phyloP scores from a whole-genome alignment of 2,329 filamentous ascomycete species.

The Hypomyces rosellus region DNA sequence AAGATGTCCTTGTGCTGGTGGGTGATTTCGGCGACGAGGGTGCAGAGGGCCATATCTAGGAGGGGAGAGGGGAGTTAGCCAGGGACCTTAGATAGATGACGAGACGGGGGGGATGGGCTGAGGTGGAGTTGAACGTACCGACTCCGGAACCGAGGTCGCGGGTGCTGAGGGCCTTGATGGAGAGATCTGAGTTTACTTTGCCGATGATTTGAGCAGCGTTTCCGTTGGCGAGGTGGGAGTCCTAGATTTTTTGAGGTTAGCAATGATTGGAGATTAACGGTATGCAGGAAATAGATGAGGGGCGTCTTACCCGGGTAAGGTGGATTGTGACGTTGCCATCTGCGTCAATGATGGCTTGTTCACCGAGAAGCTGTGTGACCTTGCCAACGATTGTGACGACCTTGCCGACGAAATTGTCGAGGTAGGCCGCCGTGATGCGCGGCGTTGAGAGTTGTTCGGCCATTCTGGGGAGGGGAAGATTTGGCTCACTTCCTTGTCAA shows the following conservation, averaged over 20 bases:
- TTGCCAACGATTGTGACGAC: conserved; percentile 83
- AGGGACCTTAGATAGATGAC: background rate
- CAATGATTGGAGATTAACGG: background rate
- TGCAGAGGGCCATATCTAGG: conserved; percentile 67
- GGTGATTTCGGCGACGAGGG: conserved; percentile 77
- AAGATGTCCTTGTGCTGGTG: conserved; percentile 79
- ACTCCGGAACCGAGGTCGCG: conserved; percentile 63
- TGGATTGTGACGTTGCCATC: conserved; percentile 69
- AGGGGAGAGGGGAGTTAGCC: background rate
- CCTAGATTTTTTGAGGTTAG: conserved; percentile 37
- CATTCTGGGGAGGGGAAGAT: conserved; percentile 40
- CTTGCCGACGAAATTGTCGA: conserved; percentile 66
- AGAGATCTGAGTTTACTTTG: conserved; percentile 69
- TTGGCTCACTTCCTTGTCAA: background rate
- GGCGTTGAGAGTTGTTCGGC: conserved; percentile 62
- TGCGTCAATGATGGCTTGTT: conserved; percentile 73
- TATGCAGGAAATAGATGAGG: background rate
- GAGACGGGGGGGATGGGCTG: background rate
- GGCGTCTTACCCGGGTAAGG: conserved; percentile 59
- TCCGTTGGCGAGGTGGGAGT: conserved; percentile 61
- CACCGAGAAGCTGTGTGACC: conserved; percentile 74
- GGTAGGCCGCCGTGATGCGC: conserved; percentile 73
- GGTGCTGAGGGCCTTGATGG: conserved; percentile 62
- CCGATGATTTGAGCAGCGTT: conserved; percentile 73
- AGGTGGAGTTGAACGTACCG: conserved; percentile 48